Evolutionary conservation across 2,329 filamentous ascomycete genomes (phyloP).

Genomic region (Allantophomopsis cytisporea): DNA sequence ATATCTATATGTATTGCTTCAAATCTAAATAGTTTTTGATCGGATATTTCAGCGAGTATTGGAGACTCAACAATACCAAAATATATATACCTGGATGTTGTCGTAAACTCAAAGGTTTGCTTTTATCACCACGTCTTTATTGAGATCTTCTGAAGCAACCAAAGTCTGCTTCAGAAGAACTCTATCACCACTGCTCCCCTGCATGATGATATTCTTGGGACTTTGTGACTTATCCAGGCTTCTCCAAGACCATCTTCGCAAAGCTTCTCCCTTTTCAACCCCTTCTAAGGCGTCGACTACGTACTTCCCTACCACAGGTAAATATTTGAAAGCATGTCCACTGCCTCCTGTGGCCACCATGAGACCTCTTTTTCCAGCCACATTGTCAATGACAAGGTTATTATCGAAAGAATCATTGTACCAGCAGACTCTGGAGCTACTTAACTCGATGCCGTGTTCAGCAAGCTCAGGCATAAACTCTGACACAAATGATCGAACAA

Average conservation of each 20-base stretch:
- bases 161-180: background rate
- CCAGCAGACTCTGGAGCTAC: conserved; percentile 33
- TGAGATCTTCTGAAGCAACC: background rate
- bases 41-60: too few relatives aligned
- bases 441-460: conserved; percentile 15
- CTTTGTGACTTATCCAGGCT: background rate
- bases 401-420: conserved; percentile 42
- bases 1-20: too few relatives aligned
- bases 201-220: background rate
- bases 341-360: conserved; percentile 47
- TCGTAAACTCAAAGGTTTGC: too few relatives aligned
- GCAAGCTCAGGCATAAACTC: conserved; percentile 20
- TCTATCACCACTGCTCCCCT: conserved; percentile 3
- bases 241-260: conserved; percentile 13
- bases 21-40: too few relatives aligned
- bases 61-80: too few relatives aligned
- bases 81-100: too few relatives aligned
- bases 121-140: background rate
- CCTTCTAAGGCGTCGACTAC: conserved; percentile 35
- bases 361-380: conserved; percentile 34
- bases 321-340: conserved; percentile 49
- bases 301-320: conserved; percentile 40
- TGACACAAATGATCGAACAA: conserved; percentile 16
- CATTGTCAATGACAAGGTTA: conserved; percentile 37
- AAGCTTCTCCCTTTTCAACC: conserved; percentile 12